Conservation (phyloP, 2,329 filamentous ascomycete species). For the Fusarium sp. region DNA sequence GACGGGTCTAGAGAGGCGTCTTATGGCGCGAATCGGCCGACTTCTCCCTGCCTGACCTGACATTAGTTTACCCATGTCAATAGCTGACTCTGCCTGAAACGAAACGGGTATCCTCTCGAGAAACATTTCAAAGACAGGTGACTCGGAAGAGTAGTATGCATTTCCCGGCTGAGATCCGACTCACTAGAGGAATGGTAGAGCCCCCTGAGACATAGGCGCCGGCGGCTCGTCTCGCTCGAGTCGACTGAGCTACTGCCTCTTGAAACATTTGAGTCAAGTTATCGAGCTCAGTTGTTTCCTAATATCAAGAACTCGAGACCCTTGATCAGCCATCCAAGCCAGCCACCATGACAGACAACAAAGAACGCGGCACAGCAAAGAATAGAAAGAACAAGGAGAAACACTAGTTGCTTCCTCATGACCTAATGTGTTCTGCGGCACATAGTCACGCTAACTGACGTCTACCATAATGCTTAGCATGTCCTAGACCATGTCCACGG, state of each 20-base stretch:
- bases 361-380: no score
- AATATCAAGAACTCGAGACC: background rate
- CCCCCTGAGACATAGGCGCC: conserved; percentile 43
- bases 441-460: no score
- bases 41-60: conserved; percentile 29
- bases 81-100: conserved; percentile 45
- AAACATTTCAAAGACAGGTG: conserved; percentile 37
- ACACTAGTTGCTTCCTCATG: no score
- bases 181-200: conserved; percentile 19
- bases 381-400: no score
- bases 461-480: no score
- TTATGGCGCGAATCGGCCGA: conserved; percentile 11
- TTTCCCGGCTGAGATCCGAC: conserved; percentile 20
- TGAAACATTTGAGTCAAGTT: conserved; percentile 6
- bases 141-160: conserved; percentile 10
- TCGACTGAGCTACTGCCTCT: conserved; percentile 8
- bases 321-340: background rate
- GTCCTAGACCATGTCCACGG: no score
- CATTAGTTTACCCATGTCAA: conserved; percentile 26
- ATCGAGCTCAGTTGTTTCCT: conserved; percentile 2
- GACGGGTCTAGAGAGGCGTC: conserved; percentile 11
- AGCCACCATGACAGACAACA: no score
- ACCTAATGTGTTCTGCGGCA: no score
- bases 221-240: conserved; percentile 38
- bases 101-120: conserved; percentile 34